These are phyloP conservation scores for Cucurbitaria berberidis DNA, from an alignment of 2,329 filamentous ascomycete genomes.

Conservation along the genomic window DNA sequence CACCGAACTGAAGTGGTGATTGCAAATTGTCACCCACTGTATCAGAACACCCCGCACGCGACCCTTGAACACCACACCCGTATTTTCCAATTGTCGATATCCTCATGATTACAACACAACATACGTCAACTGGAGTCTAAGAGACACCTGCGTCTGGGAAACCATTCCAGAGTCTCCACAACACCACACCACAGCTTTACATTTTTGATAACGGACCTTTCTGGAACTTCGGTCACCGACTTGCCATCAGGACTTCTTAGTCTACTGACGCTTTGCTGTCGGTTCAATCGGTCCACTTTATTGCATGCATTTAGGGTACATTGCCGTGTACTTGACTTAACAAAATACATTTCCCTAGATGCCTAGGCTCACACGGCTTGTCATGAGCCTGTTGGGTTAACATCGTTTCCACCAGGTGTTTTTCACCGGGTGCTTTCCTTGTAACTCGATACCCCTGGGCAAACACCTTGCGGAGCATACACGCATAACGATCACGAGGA, in stretches of 20 bases:
- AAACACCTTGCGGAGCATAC: conserved; percentile 24
- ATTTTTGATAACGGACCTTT: too few species aligned
- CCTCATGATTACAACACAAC: not conserved
- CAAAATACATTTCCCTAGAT: not conserved
- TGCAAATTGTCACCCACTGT: not conserved
- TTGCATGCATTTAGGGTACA: not conserved
- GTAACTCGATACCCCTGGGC: conserved; percentile 27
- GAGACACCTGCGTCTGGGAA: too few species aligned
- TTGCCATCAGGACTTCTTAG: too few species aligned
- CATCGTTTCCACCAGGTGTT: too few species aligned
- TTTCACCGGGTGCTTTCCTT: too few species aligned
- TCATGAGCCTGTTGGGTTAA: too few species aligned
- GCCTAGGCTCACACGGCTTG: not conserved
- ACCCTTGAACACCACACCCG: not conserved
- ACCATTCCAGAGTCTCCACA: too few species aligned
- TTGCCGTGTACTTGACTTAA: not conserved
- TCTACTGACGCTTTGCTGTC: too few species aligned
- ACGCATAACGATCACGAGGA: conserved; percentile 10
- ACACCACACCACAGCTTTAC: too few species aligned
- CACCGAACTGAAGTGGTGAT: not conserved
- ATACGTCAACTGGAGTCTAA: too few species aligned
- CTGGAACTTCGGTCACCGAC: too few species aligned
- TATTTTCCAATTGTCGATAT: not conserved
- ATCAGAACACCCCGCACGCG: not conserved
- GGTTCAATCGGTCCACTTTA: too few species aligned